Conservation (phyloP, 345 rosid species). For the Salix arbutifolia region DNA sequence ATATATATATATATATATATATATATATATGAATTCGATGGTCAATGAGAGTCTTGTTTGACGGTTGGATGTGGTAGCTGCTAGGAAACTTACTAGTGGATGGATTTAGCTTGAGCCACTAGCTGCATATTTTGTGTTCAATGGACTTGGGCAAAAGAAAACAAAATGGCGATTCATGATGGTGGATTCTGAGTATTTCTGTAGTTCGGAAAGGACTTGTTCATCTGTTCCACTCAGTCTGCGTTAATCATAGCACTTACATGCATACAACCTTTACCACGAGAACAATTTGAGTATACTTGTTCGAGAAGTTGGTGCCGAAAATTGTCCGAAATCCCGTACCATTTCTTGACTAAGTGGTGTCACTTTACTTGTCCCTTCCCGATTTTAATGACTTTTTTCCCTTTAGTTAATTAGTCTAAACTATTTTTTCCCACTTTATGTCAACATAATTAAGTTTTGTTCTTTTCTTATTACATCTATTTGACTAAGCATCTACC, state of each 20-base stretch:
- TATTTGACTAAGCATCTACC: too few species aligned
- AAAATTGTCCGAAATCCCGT: neutral
- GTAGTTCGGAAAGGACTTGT: neutral
- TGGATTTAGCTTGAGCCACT: neutral
- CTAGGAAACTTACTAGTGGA: conserved; percentile 10
- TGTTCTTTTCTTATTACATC: too few species aligned
- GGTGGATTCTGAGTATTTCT: neutral
- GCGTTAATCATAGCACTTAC: neutral
- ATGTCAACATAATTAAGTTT: neutral
- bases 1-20: neutral
- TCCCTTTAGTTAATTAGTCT: neutral
- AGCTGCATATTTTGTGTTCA: neutral
- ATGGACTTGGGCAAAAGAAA: neutral
- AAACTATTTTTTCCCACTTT: neutral
- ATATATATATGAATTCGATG: neutral
- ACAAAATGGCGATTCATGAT: neutral
- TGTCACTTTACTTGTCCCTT: neutral
- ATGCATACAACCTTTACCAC: neutral
- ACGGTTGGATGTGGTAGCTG: conserved; percentile 18
- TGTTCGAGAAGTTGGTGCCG: neutral
- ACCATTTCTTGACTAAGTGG: neutral
- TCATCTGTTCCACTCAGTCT: neutral
- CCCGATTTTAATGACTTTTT: neutral
- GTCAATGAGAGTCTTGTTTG: conserved; percentile 16
- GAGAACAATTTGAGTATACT: neutral